phyloP scores from a whole-genome alignment of 305 asterid species.

The Withania somnifera region DNA sequence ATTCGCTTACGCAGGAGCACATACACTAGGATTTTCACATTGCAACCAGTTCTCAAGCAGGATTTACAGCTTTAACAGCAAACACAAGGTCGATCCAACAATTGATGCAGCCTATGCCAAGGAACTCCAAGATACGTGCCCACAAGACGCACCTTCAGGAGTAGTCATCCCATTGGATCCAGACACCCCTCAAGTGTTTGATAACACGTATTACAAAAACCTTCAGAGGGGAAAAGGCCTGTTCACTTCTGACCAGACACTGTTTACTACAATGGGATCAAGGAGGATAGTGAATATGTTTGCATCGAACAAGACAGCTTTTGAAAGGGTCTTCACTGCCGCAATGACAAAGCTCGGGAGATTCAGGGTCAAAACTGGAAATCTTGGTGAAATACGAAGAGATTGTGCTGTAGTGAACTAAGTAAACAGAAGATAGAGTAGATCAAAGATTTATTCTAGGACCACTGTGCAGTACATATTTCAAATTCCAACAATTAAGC shows the following conservation, averaged over 20 bases:
- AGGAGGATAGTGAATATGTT: constrained; percentile 31
- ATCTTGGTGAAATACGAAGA: constrained; percentile 41
- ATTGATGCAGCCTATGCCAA: constrained; percentile 26
- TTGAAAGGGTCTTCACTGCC: constrained; percentile 27
- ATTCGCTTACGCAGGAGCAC: constrained; percentile 41
- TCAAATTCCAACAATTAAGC: not conserved
- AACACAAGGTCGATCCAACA: constrained; percentile 24
- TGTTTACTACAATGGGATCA: constrained; percentile 27
- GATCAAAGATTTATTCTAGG: not conserved
- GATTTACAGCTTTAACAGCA: constrained; percentile 31
- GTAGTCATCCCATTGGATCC: constrained; percentile 53
- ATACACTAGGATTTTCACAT: constrained; percentile 47
- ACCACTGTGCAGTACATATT: not conserved
- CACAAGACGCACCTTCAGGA: constrained; percentile 26
- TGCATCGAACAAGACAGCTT: constrained; percentile 31
- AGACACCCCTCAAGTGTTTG: constrained; percentile 25
- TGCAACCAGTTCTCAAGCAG: constrained; percentile 40
- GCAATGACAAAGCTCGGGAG: constrained; percentile 57
- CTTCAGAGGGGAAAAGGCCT: constrained; percentile 40
- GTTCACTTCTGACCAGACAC: constrained; percentile 45
- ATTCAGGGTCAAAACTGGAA: constrained; percentile 46
- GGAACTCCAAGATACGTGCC: constrained; percentile 38
- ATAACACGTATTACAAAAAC: constrained; percentile 44
- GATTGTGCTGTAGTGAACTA: constrained; percentile 49
- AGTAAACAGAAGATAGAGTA: not conserved